phyloP scores from a whole-genome alignment of 2,329 filamentous ascomycete species.

The Didymella pinodella region DNA sequence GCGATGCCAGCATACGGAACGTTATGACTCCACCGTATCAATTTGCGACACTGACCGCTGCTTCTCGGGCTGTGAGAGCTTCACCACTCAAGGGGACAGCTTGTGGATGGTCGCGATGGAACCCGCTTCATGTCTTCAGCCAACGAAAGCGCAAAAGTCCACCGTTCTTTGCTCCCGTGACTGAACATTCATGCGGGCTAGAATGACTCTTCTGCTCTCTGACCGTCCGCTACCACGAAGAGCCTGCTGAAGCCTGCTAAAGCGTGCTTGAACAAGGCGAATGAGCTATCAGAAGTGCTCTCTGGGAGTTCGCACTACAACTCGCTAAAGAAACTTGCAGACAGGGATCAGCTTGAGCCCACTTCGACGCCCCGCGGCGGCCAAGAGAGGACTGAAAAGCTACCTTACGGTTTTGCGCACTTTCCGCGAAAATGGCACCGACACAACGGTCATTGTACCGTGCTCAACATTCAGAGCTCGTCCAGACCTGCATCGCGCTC shows the following conservation, averaged over 20 bases:
- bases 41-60: slow-evolving; percentile 36
- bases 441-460: slow-evolving; percentile 27
- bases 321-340: slow-evolving; percentile 27
- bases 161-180: slow-evolving; percentile 47
- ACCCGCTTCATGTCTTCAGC: slow-evolving; percentile 38
- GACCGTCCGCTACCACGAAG: slow-evolving; percentile 37
- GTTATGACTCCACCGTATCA: slow-evolving; percentile 22
- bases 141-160: slow-evolving; percentile 38
- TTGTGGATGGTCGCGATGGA: slow-evolving; percentile 31
- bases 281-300: slow-evolving; percentile 42
- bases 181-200: slow-evolving; percentile 40
- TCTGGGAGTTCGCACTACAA: slow-evolving; percentile 30
- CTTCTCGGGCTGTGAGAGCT: slow-evolving; percentile 33
- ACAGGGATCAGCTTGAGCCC: slow-evolving; percentile 36
- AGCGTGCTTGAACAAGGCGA: slow-evolving; percentile 34
- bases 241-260: slow-evolving; percentile 31
- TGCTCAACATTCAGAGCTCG: slow-evolving; percentile 33
- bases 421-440: slow-evolving; percentile 27
- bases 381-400: slow-evolving; percentile 29
- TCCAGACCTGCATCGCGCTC: slow-evolving; percentile 28
- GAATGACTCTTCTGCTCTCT: slow-evolving; percentile 27
- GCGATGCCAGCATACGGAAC: slow-evolving; percentile 23
- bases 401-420: slow-evolving; percentile 23
- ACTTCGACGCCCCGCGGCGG: slow-evolving; percentile 33
- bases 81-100: slow-evolving; percentile 23